Evolutionary conservation across 768 basidiomycete species (phyloP).

Genomic region (Dioszegia hungarica): DNA sequence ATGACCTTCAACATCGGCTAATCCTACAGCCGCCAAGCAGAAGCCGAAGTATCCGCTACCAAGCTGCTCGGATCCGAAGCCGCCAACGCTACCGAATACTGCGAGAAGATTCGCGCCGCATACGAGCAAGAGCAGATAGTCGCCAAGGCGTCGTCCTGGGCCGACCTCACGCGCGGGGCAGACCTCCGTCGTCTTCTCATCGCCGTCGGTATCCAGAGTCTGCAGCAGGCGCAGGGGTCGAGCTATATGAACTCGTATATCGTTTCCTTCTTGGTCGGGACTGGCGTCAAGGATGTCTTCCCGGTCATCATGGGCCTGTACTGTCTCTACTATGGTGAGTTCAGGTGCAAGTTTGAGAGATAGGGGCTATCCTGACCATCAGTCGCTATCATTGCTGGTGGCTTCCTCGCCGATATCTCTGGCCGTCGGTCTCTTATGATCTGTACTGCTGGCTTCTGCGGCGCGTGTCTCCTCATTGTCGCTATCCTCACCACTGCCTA

Average conservation of each 20-base stretch:
- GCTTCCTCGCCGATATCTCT: constrained; percentile 21
- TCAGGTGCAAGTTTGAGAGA: constrained; percentile 7
- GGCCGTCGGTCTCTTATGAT: constrained; percentile 24
- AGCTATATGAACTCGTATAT: constrained; percentile 20
- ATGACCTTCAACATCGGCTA: no score
- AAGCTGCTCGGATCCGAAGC: constrained; percentile 12
- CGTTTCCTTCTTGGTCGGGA: constrained; percentile 10
- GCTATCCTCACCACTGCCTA: constrained; percentile 20
- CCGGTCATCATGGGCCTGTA: constrained; percentile 24
- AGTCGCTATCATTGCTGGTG: constrained; percentile 15
- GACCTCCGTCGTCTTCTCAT: constrained; percentile 21
- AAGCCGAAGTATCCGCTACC: constrained; percentile 13
- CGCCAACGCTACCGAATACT: constrained; percentile 21
- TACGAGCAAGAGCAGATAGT: constrained; percentile 20
- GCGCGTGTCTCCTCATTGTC: constrained; percentile 14
- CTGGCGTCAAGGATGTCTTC: constrained; percentile 21
- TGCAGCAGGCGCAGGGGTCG: constrained; percentile 26
- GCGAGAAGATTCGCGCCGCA: constrained; percentile 18
- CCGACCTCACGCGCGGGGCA: constrained; percentile 9
- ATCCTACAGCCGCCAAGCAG: constrained; percentile 11
- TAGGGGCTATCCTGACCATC: constrained; percentile 2
- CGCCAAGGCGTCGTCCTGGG: constrained; percentile 2
- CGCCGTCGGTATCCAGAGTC: constrained; percentile 21
- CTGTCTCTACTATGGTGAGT: constrained; percentile 7
- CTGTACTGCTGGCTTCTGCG: constrained; percentile 19